Evolutionary conservation across 805 yeast genomes (phyloP), one percentile per base, ranked within the genome.

Genomic region (Cyberlindnera galapagoensis): DNA sequence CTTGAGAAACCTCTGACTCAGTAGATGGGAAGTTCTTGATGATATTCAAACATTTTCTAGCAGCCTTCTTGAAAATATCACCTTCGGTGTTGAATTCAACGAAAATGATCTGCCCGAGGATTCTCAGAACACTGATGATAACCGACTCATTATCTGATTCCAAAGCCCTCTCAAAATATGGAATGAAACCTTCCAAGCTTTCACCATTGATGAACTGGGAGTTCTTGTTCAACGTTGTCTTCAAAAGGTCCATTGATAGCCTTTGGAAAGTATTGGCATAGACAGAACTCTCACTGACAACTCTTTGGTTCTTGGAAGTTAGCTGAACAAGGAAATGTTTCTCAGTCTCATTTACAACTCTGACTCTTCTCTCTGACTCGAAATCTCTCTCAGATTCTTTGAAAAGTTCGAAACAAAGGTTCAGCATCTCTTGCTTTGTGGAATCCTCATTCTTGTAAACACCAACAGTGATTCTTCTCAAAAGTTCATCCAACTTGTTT

Each of bases 391-490:
- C 54, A 1, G 88, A 66, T 41, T 75, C 79, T 18, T 64, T 53
- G 49, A 74, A 76, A 18, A 90, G 62, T 52, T 87, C 88, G 51
- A 74, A 80, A 54, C 95, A 80, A 38, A 90, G 62, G 7, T 74
- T 61, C 26, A 90, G 60, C 28, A 82, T 74, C 13, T 76, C 79
- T 16, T 69, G 64, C 0, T 75, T 60, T 3, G 74, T 56, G 1
- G 74, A 59, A 35, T 77, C 83, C 6, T 60, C 62, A 52, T 90
- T 92, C 42, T 70, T 77, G 43, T 76, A 73, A 35, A 92, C 60
- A 19, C 98, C 98, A n/a, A 74, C 56, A 0, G 94, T 67, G 46
- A 79, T 74, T 39, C 94, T 71, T 53, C 84, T 71, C 43, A 90
- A 55, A 24, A 92, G 60, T 49, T 86, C 95, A 45, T 80, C 86